Evolutionary conservation across 2,329 filamentous ascomycete genomes (phyloP), one percentile per base, ranked within the genome.

Genomic region (Aplosporella prunicola): DNA sequence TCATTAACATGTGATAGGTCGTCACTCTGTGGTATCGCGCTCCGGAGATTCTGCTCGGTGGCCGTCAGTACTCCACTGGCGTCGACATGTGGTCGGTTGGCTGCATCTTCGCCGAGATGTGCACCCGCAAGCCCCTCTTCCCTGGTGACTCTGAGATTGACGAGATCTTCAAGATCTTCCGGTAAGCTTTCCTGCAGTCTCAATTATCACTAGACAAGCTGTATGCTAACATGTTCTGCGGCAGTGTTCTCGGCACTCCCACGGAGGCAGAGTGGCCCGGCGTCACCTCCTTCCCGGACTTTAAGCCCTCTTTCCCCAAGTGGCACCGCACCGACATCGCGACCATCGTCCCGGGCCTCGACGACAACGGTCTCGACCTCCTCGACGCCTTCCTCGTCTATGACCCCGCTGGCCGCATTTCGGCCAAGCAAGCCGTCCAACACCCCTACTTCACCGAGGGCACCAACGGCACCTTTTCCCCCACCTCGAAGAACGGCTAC

Each of bases 81-180:
- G 86, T 94, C 27, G 87, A 94, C 55, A 94, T 94, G 83, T 94
- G 87, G 87, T 91, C 84, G 20, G 80, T 88, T 33, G 87, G 87
- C 44, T 91, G 86, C 61, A 94, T 94, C 61, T 93, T 94, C 60
- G 87, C 88, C 8, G 87, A 94, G 63, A 94, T 94, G 88, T 93
- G 85, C 63, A 94, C 87, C 2, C 77, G 85, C 52, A 93, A 93
- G 64, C 86, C 87, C 5, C 70, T 94, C 28, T 94, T 94, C 68
- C 86, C 87, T 9, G 87, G 87, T 41, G 87, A 94, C 58, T 91
- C 84, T 5, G 85, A 93, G 57, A 93, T 93, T 62, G 85, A 93
- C 54, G 85, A 93, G 62, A 93, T 93, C 55, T 93, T 93, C 72
- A 91, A 89, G 67, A 93, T 81, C 57, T 94, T 94, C 78, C 76